Evolutionary conservation across 345 rosid species (phyloP).

Genomic region (Eucalyptus lansdowneana): DNA sequence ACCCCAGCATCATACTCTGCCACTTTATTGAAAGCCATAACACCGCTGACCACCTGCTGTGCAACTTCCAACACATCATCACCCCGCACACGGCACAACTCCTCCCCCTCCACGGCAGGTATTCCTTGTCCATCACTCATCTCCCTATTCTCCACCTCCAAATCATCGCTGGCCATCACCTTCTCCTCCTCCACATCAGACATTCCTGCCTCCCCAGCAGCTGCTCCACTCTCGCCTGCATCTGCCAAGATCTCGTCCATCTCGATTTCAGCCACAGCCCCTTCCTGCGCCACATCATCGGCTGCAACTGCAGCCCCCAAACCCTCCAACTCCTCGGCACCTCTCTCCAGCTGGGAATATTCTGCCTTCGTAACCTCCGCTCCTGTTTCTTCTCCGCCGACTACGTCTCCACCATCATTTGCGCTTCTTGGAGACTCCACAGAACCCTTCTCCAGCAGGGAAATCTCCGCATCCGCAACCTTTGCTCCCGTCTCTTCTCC

Average conservation of each 20-base stretch:
- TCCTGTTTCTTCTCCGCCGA: background rate
- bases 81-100: background rate
- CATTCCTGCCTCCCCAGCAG: background rate
- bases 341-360: background rate
- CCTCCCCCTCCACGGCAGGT: background rate
- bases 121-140: background rate
- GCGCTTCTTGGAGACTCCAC: background rate
- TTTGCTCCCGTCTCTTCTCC: background rate
- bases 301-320: background rate
- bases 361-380: background rate
- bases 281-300: background rate
- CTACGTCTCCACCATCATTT: background rate
- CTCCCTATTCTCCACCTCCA: background rate
- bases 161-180: background rate
- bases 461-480: background rate
- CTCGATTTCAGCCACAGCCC: background rate
- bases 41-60: background rate
- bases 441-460: background rate
- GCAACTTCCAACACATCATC: background rate
- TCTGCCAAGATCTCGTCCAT: background rate
- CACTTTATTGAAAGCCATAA: background rate
- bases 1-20: background rate
- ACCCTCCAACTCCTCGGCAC: background rate
- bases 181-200: background rate
- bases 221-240: background rate